A percentile compares a stretch with the other conserved stretches of the same genome.
phyloP scores from a whole-genome alignment of 2,329 filamentous ascomycete genomes.

The Juglanconis oblonga region DNA sequence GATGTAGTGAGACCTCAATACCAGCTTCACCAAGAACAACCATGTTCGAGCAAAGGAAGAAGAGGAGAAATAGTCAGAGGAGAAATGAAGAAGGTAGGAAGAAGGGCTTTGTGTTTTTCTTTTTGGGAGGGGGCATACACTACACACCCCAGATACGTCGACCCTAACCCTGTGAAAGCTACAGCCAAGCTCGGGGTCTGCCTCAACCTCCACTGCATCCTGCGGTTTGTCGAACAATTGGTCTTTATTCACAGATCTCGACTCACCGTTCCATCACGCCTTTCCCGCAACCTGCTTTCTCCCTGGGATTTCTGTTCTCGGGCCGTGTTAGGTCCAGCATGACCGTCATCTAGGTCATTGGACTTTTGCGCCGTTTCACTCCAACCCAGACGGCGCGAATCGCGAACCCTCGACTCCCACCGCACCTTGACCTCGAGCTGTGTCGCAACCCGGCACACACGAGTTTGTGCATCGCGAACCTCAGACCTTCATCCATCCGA shows the following conservation, averaged over 20 bases:
- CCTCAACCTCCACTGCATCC: too few relatives aligned
- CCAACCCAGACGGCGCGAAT: not conserved
- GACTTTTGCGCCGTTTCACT: not conserved
- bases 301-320: not conserved
- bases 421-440: not conserved
- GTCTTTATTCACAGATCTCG: not conserved
- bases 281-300: not conserved
- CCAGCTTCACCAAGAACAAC: too few relatives aligned
- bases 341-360: constrained; percentile 5
- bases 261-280: not conserved
- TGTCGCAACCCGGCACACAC: not conserved
- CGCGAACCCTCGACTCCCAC: not conserved
- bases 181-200: too few relatives aligned
- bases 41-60: too few relatives aligned
- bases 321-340: not conserved
- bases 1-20: too few relatives aligned
- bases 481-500: not conserved
- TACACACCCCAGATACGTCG: too few relatives aligned
- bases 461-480: not conserved
- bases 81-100: too few relatives aligned
- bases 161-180: too few relatives aligned
- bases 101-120: too few relatives aligned
- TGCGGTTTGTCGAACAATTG: too few relatives aligned
- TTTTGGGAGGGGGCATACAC: too few relatives aligned
- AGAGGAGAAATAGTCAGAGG: too few relatives aligned